phyloP scores from a whole-genome alignment of 2,329 filamentous ascomycete species.

The Fusarium hainanense region DNA sequence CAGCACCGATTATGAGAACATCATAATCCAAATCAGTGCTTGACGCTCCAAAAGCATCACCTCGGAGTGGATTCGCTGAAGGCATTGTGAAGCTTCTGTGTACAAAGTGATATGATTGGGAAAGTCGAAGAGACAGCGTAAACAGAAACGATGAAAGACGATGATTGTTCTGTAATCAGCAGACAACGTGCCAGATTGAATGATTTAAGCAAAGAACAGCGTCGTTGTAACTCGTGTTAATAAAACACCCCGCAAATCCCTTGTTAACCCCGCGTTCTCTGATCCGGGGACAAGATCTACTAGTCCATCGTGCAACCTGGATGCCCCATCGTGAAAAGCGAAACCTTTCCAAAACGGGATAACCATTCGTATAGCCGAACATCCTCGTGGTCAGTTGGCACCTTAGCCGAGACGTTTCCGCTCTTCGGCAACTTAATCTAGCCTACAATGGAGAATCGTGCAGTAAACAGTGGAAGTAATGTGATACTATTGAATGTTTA shows the following conservation, averaged over 20 bases:
- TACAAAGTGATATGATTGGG: neutral
- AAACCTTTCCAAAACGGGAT: conserved; percentile 23
- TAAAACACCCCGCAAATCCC: neutral
- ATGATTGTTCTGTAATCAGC: neutral
- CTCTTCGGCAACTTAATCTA: neutral
- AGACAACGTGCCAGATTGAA: neutral
- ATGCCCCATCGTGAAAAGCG: neutral
- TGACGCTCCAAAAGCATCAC: conserved; percentile 13
- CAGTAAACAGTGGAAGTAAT: neutral
- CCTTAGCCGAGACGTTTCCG: neutral
- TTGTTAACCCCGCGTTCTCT: conserved; percentile 5
- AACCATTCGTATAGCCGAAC: conserved; percentile 9
- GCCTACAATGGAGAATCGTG: neutral
- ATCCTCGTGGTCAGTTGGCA: neutral
- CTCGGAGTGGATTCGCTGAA: conserved; percentile 16
- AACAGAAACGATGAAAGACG: neutral
- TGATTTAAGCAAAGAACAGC: neutral
- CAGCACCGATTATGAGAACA: conserved; percentile 38
- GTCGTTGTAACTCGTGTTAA: neutral
- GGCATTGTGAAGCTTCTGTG: conserved; percentile 17
- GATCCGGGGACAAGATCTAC: neutral
- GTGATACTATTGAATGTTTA: neutral
- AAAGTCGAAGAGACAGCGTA: neutral
- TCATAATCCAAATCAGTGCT: conserved; percentile 34
- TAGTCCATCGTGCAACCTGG: neutral